Base-by-base conservation (phyloP, 1,139 yeast species). In the Martiniozyma asiatica region DNA sequence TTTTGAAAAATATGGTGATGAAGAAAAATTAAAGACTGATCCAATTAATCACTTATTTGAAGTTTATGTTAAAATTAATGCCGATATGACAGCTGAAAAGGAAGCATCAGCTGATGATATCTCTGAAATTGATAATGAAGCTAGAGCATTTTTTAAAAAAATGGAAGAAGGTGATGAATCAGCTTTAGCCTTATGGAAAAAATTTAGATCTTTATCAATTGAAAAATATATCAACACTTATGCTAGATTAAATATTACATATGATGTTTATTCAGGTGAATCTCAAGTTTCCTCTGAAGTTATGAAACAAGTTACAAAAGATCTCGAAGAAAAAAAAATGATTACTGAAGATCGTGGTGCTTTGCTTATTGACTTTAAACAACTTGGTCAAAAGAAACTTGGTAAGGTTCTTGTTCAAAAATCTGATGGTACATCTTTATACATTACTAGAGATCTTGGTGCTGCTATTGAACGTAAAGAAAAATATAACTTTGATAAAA, bases 1-100 rank as follows among this genome's bases (percentile, higher is more conserved):
- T 31, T 89, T 79, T 54, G 71, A 73, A 35, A 73, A 69, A 50
- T 89, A 80, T 50, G 99, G 99, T 31, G 59, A 67, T 39, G 94
- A 80, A 51, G 82, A 77, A 47, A 61, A 63, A 35, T 67, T 89
- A 42, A 64, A 64, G 34, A 51, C 54, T 32, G 93, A 92, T 54
- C 97, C 99, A 36, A 87, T 92, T 52, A 77, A 85, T 59, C 98
- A 92, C 56, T 68, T 92, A 55, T 92, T 85, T 48, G 92, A 87
- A 36, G 95, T 92, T 31, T 92, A 92, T 50, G 99, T 92, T 39
- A 72, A 71, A 44, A 68, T 89, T 43, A 89, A 87, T 62, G 65
- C 71, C 49, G 94, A 80, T 50, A 76, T 82, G 41, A 74, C 68
- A 39, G 67, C 59, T 8, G 95, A 87, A 59, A 39, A 47, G 29